Evolutionary conservation across 495 filamentous ascomycete species (phyloP).

Genomic region (Aspergillus wentii): DNA sequence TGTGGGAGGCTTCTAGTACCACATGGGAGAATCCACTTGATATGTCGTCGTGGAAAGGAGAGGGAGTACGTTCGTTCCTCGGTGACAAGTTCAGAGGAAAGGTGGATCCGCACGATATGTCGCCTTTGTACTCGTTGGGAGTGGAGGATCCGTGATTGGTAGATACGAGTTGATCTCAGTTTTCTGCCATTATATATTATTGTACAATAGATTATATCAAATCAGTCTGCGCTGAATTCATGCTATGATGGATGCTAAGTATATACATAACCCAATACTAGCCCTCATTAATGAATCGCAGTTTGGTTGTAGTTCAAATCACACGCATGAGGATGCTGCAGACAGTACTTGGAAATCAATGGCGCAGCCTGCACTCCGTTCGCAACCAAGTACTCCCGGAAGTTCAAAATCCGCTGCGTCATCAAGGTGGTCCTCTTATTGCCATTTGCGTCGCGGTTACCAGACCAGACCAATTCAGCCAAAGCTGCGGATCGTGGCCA

Average conservation of each 20-base stretch:
- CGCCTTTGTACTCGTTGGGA: too few relatives aligned
- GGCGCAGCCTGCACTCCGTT: conserved; percentile 45
- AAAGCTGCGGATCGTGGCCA: conserved; percentile 54
- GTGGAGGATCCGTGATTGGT: too few relatives aligned
- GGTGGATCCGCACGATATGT: too few relatives aligned
- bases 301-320: conserved; percentile 49
- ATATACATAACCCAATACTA: too few relatives aligned
- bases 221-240: neutral
- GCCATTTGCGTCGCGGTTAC: conserved; percentile 43
- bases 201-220: too few relatives aligned
- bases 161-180: too few relatives aligned
- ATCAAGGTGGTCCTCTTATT: conserved; percentile 46
- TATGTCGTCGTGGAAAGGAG: conserved; percentile 7
- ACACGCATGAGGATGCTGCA: conserved; percentile 52
- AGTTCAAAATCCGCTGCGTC: conserved; percentile 53
- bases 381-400: conserved; percentile 52
- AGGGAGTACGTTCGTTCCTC: too few relatives aligned
- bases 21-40: neutral
- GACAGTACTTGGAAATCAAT: conserved; percentile 50
- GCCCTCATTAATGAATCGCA: conserved; percentile 26
- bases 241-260: conserved; percentile 1
- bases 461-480: conserved; percentile 50
- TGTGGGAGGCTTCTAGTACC: conserved; percentile 11
- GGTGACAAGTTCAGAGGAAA: too few relatives aligned
- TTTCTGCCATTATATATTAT: too few relatives aligned